These are phyloP conservation scores for Trametes punicea DNA, from an alignment of 768 basidiomycete genomes.

Conservation along the genomic window DNA sequence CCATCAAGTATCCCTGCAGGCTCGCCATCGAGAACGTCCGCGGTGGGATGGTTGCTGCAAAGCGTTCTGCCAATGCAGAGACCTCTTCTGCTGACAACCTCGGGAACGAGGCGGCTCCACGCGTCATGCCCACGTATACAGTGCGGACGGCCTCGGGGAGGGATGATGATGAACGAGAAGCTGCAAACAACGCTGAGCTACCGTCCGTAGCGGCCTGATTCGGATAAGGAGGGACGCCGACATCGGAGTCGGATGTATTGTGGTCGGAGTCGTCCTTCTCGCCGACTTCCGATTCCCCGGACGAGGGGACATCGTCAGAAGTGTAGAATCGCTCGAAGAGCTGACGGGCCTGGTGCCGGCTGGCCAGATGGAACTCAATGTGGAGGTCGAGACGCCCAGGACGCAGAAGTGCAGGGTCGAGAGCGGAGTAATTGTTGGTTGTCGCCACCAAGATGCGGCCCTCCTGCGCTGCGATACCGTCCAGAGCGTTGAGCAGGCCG, in stretches of 20 bases:
- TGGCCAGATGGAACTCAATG: constrained; percentile 32
- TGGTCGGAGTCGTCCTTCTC: neutral
- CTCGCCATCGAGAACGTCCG: constrained; percentile 48
- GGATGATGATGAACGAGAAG: neutral
- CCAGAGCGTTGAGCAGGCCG: constrained; percentile 73
- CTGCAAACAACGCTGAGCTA: neutral
- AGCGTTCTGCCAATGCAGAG: constrained; percentile 48
- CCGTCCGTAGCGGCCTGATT: neutral
- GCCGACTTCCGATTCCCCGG: neutral
- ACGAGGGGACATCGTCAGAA: neutral
- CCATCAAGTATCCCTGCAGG: constrained; percentile 64
- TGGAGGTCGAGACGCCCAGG: constrained; percentile 35
- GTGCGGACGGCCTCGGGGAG: neutral
- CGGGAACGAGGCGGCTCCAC: neutral
- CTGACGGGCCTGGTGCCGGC: constrained; percentile 29
- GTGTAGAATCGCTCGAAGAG: constrained; percentile 33
- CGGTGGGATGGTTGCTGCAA: constrained; percentile 48
- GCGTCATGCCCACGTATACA: constrained; percentile 1
- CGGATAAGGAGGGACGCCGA: neutral
- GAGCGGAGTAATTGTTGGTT: constrained; percentile 27
- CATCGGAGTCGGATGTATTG: neutral
- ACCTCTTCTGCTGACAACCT: constrained; percentile 38
- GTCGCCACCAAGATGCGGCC: constrained; percentile 36
- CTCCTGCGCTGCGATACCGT: constrained; percentile 45
- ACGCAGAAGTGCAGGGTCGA: constrained; percentile 34